Evolutionary conservation across 2,329 filamentous ascomycete genomes (phyloP), one percentile per base, ranked within the genome.

Genomic region (Dryadomyces quercivorus): DNA sequence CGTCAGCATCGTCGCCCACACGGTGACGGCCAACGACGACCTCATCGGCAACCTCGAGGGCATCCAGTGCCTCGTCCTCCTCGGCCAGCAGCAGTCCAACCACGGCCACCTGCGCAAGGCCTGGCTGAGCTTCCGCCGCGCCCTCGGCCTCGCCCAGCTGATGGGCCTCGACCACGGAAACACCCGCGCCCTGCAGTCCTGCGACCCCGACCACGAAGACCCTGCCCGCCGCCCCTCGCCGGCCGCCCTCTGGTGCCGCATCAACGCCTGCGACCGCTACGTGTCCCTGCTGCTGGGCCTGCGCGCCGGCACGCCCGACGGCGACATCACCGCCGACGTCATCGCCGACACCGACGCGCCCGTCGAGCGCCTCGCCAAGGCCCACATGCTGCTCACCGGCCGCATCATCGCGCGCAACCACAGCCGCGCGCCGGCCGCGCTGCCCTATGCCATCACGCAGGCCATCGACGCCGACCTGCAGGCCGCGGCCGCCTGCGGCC

Each of bases 91-190:
- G 59, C 73, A 79, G 52, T 67, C 70, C 42, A 78, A 80, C 55
- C 70, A 69, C 0, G 79, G 79, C 1, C 78, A 77, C 47, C 65
- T 80, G 2, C 72, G 77, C 21, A 75, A 75, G 47, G 68, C 76
- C 2, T 82, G 78, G 77, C 63, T 82, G 21, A 69, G 67, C 7
- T 70, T 69, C 21, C 73, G 78, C 0, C 68, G 75, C 5, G 74
- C 75, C 5, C 63, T 81, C 38, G 71, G 69, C 48, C 66, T 80
- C 40, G 75, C 71, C 0, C 76, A 78, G 60, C 69, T 76, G 34
- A 72, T 80, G 65, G 73, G 75, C 4, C 65, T 75, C 15, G 69
- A 75, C 56, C 65, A 66, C n/a, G 65, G 64, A 51, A 60, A 62
- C 53, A 57, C 64, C 42, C 61, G 62, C 40, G 60, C 65, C 12